A percentile compares a stretch with the other conserved stretches of the same genome.
These are phyloP conservation scores for Jimgerdemannia flammicorona DNA, from an alignment of 192 early-diverging fungal species.

Conservation along the genomic window DNA sequence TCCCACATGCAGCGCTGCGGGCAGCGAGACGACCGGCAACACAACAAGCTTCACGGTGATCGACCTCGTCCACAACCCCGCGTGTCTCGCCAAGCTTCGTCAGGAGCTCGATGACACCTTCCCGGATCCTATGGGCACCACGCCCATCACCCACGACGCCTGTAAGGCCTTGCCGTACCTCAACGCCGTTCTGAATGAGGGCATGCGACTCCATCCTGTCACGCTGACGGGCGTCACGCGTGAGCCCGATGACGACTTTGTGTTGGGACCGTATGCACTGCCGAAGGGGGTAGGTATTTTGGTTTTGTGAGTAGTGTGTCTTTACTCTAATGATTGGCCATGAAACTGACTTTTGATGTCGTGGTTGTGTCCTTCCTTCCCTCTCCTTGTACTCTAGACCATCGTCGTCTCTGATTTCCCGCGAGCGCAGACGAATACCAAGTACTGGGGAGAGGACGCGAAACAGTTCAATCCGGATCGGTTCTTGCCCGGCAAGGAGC, in stretches of 20 bases:
- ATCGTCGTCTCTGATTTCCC: neutral
- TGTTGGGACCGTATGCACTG: slow-evolving; percentile 41
- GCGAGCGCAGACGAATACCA: slow-evolving; percentile 6
- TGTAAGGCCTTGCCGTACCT: slow-evolving; percentile 40
- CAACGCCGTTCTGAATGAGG: slow-evolving; percentile 54
- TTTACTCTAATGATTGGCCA: neutral
- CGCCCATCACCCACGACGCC: slow-evolving; percentile 21
- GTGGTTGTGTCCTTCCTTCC: neutral
- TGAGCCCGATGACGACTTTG: slow-evolving; percentile 29
- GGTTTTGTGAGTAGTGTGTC: neutral
- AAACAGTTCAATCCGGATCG: slow-evolving; percentile 55
- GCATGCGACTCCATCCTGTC: slow-evolving; percentile 38
- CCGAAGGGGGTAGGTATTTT: slow-evolving; percentile 27
- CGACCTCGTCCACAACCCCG: slow-evolving; percentile 15
- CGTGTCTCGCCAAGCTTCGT: slow-evolving; percentile 3
- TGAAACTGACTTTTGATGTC: no score
- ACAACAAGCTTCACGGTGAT: slow-evolving; percentile 24
- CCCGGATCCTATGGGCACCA: slow-evolving; percentile 1
- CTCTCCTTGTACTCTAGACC: neutral
- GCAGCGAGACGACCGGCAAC: slow-evolving; percentile 27
- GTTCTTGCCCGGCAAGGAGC: neutral
- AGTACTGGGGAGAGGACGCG: slow-evolving; percentile 46
- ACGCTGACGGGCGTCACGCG: slow-evolving; percentile 32
- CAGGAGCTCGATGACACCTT: slow-evolving; percentile 17
- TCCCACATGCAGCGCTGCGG: slow-evolving; percentile 11